A percentile compares a stretch with the other conserved stretches of the same genome.
These are phyloP conservation scores for Physcomitrium patens DNA, from an alignment of 225 moss, liverwort and hornwort species.

Conservation along the genomic window DNA sequence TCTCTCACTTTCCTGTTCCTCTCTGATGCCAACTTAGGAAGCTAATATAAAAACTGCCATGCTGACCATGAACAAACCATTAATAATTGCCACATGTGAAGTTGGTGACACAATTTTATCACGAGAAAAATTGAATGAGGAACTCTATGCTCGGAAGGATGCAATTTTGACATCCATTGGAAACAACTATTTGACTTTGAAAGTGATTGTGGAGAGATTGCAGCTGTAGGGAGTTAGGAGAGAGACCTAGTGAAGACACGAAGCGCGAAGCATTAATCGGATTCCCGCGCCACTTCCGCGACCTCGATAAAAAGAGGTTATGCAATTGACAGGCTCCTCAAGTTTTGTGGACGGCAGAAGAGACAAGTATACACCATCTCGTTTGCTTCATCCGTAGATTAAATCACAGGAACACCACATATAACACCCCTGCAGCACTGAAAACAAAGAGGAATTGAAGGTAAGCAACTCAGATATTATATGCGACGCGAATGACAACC, in stretches of 20 bases:
- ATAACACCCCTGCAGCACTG: slow-evolving; percentile 37
- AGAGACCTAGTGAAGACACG: slow-evolving; percentile 43
- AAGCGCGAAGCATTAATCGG: slow-evolving; percentile 39
- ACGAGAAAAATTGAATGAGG: not conserved
- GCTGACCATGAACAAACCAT: slow-evolving; percentile 1
- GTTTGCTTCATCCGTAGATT: slow-evolving; percentile 28
- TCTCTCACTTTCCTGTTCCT: not conserved
- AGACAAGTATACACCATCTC: slow-evolving; percentile 41
- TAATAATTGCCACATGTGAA: slow-evolving; percentile 1
- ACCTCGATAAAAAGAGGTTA: slow-evolving; percentile 18
- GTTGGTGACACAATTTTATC: too few relatives aligned
- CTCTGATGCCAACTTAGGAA: slow-evolving; percentile 8
- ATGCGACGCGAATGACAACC: slow-evolving; percentile 17
- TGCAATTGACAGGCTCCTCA: slow-evolving; percentile 25
- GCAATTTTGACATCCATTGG: not conserved
- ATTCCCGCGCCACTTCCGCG: slow-evolving; percentile 19
- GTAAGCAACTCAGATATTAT: slow-evolving; percentile 15
- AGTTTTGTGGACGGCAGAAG: slow-evolving; percentile 22
- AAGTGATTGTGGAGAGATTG: slow-evolving; percentile 15
- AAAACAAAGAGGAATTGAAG: slow-evolving; percentile 19
- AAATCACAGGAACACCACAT: slow-evolving; percentile 21
- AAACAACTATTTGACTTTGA: slow-evolving; percentile 19
- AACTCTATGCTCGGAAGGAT: not conserved
- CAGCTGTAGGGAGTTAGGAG: slow-evolving; percentile 22
- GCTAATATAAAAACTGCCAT: slow-evolving; percentile 11